Evolutionary conservation across 2,329 filamentous ascomycete genomes (phyloP).

Genomic region (Fusarium sulawesiense): DNA sequence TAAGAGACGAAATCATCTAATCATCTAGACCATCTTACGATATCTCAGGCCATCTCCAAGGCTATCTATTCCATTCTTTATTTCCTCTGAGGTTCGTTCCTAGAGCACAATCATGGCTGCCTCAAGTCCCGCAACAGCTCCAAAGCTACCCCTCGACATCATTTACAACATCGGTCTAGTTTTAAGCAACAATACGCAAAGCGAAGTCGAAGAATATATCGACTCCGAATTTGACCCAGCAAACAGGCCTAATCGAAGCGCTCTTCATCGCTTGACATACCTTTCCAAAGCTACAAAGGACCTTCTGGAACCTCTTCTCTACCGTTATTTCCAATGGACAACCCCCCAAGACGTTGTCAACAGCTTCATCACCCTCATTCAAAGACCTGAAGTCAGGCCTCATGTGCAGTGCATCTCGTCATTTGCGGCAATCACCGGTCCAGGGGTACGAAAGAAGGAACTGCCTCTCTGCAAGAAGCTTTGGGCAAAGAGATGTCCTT

Average conservation of each 20-base stretch:
- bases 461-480: conserved; percentile 9
- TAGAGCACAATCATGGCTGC: conserved; percentile 6
- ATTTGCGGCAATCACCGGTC: not conserved
- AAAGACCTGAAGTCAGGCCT: conserved; percentile 26
- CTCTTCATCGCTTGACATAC: conserved; percentile 25
- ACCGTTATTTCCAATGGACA: conserved; percentile 24
- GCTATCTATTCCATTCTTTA: not conserved
- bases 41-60: not conserved
- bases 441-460: not conserved
- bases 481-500: conserved; percentile 13
- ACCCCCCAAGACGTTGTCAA: conserved; percentile 12
- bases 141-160: conserved; percentile 28
- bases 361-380: conserved; percentile 26
- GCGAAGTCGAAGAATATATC: not conserved
- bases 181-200: not conserved
- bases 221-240: not conserved
- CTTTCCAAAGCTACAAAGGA: conserved; percentile 21
- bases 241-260: not conserved
- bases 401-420: conserved; percentile 23
- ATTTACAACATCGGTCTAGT: conserved; percentile 22
- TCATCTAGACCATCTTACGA: no score
- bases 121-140: not conserved
- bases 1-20: not conserved
- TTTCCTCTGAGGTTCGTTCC: not conserved
- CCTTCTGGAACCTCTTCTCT: conserved; percentile 34